A percentile compares a stretch with the other conserved stretches of the same genome.
Evolutionary conservation across 2,329 filamentous ascomycete genomes (phyloP).

Genomic region (Penicillium sp.): DNA sequence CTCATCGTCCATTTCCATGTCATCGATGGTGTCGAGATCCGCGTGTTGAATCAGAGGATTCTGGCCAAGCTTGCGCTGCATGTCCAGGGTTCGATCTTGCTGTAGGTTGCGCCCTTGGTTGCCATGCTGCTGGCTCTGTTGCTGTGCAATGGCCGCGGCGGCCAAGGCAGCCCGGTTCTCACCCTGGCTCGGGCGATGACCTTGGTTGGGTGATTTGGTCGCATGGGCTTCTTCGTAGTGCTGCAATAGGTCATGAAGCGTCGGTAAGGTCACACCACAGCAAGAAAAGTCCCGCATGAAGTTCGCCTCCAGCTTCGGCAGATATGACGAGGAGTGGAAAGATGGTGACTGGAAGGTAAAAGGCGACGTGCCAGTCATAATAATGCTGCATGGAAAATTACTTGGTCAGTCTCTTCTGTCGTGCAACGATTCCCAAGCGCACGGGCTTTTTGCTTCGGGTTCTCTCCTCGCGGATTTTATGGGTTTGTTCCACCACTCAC

Average conservation of each 20-base stretch:
- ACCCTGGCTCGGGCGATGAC: constrained; percentile 46
- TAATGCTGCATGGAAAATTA: constrained; percentile 57
- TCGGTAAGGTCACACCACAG: constrained; percentile 82
- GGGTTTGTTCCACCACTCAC: constrained; percentile 55
- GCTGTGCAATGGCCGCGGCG: constrained; percentile 45
- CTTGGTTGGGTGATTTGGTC: constrained; percentile 53
- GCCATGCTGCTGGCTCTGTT: constrained; percentile 45
- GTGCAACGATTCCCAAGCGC: constrained; percentile 16
- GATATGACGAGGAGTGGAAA: constrained; percentile 91
- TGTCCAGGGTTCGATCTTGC: constrained; percentile 31
- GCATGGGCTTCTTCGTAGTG: constrained; percentile 96
- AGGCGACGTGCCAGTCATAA: constrained; percentile 95
- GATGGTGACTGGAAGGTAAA: constrained; percentile 87
- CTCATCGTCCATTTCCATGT: constrained; percentile 91
- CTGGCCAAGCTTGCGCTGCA: constrained; percentile 36
- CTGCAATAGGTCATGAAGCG: constrained; percentile 87
- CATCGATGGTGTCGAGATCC: constrained; percentile 79
- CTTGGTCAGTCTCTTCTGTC: constrained; percentile 25
- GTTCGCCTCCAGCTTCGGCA: constrained; percentile 91
- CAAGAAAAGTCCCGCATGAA: constrained; percentile 98
- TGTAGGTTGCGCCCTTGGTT: constrained; percentile 33
- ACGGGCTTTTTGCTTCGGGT: no score
- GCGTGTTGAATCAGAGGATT: constrained; percentile 30
- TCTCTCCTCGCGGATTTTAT: constrained; percentile 4
- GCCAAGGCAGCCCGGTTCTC: constrained; percentile 49